These are phyloP conservation scores for Macadamia integrifolia DNA, from an alignment of 164 flowering plant genomes.

Conservation along the genomic window DNA sequence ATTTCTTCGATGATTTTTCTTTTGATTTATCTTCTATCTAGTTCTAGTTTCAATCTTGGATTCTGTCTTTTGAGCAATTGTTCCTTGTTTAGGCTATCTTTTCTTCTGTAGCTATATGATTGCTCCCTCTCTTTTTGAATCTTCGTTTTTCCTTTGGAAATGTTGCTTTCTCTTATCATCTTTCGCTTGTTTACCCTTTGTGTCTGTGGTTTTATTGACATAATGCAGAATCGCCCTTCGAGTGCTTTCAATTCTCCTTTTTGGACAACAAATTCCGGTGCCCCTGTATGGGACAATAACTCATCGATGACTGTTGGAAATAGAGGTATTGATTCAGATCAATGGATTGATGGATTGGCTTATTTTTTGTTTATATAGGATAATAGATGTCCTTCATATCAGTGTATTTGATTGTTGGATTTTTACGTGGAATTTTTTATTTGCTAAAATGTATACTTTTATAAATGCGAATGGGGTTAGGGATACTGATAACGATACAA, in stretches of 20 bases:
- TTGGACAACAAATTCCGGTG: conserved; percentile 73
- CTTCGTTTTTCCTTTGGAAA: background rate
- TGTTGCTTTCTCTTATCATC: background rate
- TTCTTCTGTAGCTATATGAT: background rate
- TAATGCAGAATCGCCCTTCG: conserved; percentile 67
- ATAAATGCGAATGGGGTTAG: no score
- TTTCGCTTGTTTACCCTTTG: background rate
- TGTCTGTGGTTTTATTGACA: conserved; percentile 2
- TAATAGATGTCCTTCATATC: no score
- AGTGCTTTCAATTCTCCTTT: conserved; percentile 58
- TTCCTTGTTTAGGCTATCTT: background rate
- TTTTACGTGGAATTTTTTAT: no score
- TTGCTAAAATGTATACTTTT: no score
- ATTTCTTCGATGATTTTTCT: background rate
- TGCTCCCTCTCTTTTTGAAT: background rate
- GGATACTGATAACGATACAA: no score
- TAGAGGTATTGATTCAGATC: conserved; percentile 42
- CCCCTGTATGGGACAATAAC: conserved; percentile 78
- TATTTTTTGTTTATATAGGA: background rate
- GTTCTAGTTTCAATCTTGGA: background rate
- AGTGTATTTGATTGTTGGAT: no score
- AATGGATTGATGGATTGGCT: no score
- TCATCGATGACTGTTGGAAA: conserved; percentile 73
- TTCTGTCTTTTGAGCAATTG: background rate
- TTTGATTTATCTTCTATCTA: background rate